These are phyloP conservation scores for Talaromyces sp. DNA, from an alignment of 2,329 filamentous ascomycete species.

Conservation along the genomic window DNA sequence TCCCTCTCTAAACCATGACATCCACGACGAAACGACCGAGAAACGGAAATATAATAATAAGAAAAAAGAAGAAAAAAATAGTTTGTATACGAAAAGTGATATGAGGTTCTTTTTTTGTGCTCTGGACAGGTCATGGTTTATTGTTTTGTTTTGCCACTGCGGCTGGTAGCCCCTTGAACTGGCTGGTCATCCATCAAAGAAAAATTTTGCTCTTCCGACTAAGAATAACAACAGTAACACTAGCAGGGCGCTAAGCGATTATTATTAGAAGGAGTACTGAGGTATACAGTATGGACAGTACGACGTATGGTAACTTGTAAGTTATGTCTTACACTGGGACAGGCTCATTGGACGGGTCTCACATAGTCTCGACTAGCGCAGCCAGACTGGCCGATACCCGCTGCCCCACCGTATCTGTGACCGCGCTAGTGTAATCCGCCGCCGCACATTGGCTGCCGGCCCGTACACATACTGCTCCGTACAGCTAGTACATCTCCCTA, in stretches of 20 bases:
- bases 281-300: neutral
- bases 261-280: neutral
- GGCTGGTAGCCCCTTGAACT: neutral
- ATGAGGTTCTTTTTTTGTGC: neutral
- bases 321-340: neutral
- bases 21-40: neutral
- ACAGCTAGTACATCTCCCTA: neutral
- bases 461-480: neutral
- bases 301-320: neutral
- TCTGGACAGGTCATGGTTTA: neutral
- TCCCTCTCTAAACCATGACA: neutral
- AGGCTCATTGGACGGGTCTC: constrained; percentile 3
- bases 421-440: neutral
- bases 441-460: neutral
- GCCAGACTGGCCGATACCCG: neutral
- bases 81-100: too few relatives aligned
- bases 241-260: neutral
- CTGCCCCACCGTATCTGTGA: neutral
- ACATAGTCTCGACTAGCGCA: neutral
- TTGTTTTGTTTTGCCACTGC: neutral
- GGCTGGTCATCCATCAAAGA: neutral
- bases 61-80: neutral
- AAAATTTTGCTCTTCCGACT: neutral
- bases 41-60: neutral
- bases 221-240: neutral